phyloP scores from a whole-genome alignment of 2,329 filamentous ascomycete genomes.

The Sporothrix inflata region DNA sequence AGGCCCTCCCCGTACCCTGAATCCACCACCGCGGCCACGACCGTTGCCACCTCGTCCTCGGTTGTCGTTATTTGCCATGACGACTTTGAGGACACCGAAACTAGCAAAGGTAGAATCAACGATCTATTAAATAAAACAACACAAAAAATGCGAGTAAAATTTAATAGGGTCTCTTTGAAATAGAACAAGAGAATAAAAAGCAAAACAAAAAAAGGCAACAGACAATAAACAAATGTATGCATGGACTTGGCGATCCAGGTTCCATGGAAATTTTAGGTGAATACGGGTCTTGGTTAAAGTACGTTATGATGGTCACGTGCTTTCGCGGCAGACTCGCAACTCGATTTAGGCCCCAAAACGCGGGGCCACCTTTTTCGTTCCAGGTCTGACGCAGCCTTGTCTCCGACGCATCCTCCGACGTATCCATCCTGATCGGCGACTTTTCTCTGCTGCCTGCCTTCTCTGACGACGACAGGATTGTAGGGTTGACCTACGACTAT shows the following conservation, averaged over 20 bases:
- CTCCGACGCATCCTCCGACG: not conserved
- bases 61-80: slow-evolving; percentile 12
- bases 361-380: slow-evolving; percentile 23
- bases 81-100: not conserved
- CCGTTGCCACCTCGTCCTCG: not conserved
- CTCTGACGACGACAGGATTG: not conserved
- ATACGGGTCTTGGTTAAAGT: not conserved
- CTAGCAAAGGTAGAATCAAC: no score
- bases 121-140: not conserved
- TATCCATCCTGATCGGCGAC: not conserved
- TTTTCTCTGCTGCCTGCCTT: not conserved
- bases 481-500: not conserved
- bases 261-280: not conserved
- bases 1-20: not conserved
- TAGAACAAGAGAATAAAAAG: not conserved
- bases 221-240: not conserved
- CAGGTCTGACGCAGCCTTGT: not conserved
- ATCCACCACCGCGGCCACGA: not conserved
- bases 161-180: no score
- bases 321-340: slow-evolving; percentile 34
- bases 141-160: no score
- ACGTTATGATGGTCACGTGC: slow-evolving; percentile 32
- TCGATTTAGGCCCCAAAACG: not conserved
- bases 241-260: not conserved
- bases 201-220: not conserved